Base-by-base conservation (phyloP, 768 basidiomycete species). In the Leccinum rimulosum region DNA sequence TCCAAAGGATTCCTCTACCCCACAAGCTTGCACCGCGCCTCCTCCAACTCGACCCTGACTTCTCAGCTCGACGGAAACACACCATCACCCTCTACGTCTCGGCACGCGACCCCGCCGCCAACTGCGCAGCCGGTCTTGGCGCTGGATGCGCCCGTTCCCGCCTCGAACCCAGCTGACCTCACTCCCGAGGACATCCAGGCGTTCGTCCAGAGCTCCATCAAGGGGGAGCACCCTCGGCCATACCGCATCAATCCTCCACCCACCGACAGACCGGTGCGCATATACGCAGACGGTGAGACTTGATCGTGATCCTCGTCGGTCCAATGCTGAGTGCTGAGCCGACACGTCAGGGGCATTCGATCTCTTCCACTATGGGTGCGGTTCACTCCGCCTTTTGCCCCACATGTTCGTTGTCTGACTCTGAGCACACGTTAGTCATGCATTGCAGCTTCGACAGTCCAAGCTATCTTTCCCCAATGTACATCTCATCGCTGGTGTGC, bases 301-400 rank as follows among this genome's bases (percentile, higher is more conserved):
- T 38, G 4, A 25, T 56, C 53, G 25, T 45, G 4, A 27, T 49
- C 14, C n/a, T 33, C 5, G 25, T 33, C 5, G 25, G 25, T 25
- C 25, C 25, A 25, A 25, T 17, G 15, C 45, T 4, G 10, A 12
- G 12, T 58, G 43, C 52, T 65, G 55, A 64, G 31, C 31, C 36
- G 52, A 27, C 28, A n/a, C 68, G 55, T 58, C 67, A 92, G 91
- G 90, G 14, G 96, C 98, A 11, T 99, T 98, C 69, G 97, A 99
- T 75, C 82, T 99, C 54, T 96, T 98, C 76, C 96, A 98, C 73
- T 98, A 93, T 73, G 92, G 92, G 92, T 93, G 73, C 63, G 83
- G 72, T 57, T 38, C 31, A 48, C 53, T 63, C 11, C 31, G 28
- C 7, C n/a, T 28, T 28, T 22, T 25, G 25, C 40, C n/a, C 27